Evolutionary conservation across 1,284 basidiomycete genomes (phyloP), one percentile per base, ranked within the genome.

Genomic region (Moesziomyces sp.): DNA sequence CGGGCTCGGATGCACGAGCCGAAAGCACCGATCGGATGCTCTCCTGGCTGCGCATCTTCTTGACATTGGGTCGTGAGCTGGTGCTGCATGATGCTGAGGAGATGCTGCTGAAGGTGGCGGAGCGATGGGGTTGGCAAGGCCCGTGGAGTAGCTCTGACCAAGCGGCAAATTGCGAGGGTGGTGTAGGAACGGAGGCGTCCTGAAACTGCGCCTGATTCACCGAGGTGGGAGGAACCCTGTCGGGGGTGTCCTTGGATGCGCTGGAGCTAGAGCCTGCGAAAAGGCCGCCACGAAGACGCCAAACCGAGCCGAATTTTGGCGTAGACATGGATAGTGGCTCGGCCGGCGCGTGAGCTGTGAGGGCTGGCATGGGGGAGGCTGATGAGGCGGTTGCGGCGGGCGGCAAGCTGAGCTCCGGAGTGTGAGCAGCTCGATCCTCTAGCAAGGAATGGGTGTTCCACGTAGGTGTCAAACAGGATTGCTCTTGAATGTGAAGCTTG

Each of bases 81-180:
- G 51, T 58, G 49, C 52, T 62, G 50, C 46, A 52, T 35, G 69
- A 66, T 54, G 58, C 46, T 2, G 62, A 66, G 3, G 69, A 72
- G 28, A 62, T 44, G 46, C 69, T 72, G 69, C 62, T 72, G 59
- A 66, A 66, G 9, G 69, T 72, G 14, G 63, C 52, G 35, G 62
- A 46, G 28, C 69, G 69, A 13, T 58, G 30, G 5, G 63, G 62
- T n/a, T 46, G 62, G n/a, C 55, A 10, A 18, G 54, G 47, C 9
- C 38, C 43, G 18, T 72, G 58, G 28, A 59, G 48, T 21, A 58
- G 30, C 30, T 72, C 69, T 18, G 69, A 66, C 58, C 69, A 72
- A 16, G 58, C 51, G 5, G 69, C 69, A 23, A 72, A 72, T 8
- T 62, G 62, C 7, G 69, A 72, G 24, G 58, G 24, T 21, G 62